phyloP scores from a whole-genome alignment of 1,284 basidiomycete species.

The Rhodotorula sp. region DNA sequence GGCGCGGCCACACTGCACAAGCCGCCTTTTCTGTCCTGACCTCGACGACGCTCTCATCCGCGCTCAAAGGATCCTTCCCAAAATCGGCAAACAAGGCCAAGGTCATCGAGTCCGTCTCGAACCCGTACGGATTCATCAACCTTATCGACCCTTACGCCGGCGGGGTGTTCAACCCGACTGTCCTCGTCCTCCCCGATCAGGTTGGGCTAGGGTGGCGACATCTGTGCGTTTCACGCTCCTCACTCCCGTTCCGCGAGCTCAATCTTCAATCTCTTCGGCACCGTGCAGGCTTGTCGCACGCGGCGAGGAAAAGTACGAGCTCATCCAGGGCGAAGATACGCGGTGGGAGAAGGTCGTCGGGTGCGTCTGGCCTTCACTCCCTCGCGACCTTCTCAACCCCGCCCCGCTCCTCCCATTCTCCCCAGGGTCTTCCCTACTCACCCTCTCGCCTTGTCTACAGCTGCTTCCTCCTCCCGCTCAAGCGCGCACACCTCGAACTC shows the following conservation, averaged over 20 bases:
- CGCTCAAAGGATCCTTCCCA: neutral
- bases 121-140: conserved; percentile 37
- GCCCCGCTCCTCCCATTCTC: too few species aligned
- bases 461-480: conserved; percentile 32
- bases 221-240: neutral
- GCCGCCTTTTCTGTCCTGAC: neutral
- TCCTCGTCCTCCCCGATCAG: conserved; percentile 28
- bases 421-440: too few species aligned
- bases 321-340: conserved; percentile 33
- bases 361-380: neutral
- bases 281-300: conserved; percentile 21
- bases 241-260: too few species aligned
- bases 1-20: neutral
- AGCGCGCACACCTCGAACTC: conserved; percentile 27
- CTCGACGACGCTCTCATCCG: neutral
- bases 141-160: conserved; percentile 35
- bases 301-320: conserved; percentile 33
- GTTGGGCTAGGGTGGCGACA: conserved; percentile 18
- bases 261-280: neutral
- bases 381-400: neutral
- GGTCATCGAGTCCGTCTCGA: conserved; percentile 26
- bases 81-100: conserved; percentile 27
- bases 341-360: conserved; percentile 31
- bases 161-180: conserved; percentile 29
- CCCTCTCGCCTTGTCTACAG: neutral